Conservation (phyloP, 495 filamentous ascomycete species). For the Aspergillus taichungensis region DNA sequence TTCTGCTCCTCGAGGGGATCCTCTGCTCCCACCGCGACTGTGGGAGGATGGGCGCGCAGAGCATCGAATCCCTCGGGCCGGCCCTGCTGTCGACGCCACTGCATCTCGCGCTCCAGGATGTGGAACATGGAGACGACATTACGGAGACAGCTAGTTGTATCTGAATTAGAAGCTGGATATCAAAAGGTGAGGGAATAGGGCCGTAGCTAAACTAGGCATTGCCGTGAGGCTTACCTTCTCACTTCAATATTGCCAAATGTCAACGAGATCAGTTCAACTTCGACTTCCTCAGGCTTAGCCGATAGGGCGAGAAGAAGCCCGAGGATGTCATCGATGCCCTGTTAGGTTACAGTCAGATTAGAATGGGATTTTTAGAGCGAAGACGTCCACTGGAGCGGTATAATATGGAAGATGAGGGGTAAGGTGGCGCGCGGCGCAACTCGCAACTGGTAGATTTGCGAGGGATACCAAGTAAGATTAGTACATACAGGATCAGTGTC, state of each 20-base stretch:
- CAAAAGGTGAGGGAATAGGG: not conserved
- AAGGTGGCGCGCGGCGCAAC: too few relatives aligned
- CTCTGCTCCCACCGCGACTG: constrained; percentile 80
- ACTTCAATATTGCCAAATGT: constrained; percentile 90
- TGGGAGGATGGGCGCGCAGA: constrained; percentile 59
- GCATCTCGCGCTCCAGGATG: constrained; percentile 78
- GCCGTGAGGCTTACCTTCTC: constrained; percentile 45
- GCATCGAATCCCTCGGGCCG: constrained; percentile 57
- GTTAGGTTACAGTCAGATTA: not conserved
- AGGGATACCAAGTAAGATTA: not conserved
- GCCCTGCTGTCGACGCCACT: constrained; percentile 66
- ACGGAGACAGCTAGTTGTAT: constrained; percentile 59
- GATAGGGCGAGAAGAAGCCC: constrained; percentile 79
- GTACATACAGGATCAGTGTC: constrained; percentile 74
- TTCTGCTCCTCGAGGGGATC: constrained; percentile 76
- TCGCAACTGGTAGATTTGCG: not conserved
- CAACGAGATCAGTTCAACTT: constrained; percentile 80
- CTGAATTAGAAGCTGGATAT: not conserved
- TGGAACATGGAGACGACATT: constrained; percentile 92
- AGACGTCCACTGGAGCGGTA: too few relatives aligned
- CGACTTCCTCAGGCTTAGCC: constrained; percentile 73
- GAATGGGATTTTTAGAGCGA: not conserved
- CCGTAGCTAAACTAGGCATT: not conserved
- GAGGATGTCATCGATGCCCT: constrained; percentile 89
- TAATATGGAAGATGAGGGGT: too few relatives aligned